Evolutionary conservation across 2,329 filamentous ascomycete genomes (phyloP).

Genomic region (Penicillium sp.): DNA sequence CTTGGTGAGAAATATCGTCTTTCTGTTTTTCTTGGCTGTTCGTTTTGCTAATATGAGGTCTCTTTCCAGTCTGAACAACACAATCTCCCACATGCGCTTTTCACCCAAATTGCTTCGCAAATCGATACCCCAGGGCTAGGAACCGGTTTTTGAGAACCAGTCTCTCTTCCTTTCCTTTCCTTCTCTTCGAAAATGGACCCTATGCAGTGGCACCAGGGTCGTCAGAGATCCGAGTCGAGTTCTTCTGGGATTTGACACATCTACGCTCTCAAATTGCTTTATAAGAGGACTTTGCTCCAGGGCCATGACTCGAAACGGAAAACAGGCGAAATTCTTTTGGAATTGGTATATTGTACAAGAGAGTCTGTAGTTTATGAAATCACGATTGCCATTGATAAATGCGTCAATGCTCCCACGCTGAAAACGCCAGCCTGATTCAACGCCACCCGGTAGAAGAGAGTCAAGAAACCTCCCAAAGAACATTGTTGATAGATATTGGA

Average conservation of each 20-base stretch:
- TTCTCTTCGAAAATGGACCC: not conserved
- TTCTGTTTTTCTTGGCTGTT: not conserved
- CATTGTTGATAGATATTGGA: not conserved
- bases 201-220: not conserved
- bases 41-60: constrained; percentile 1
- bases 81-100: constrained; percentile 1
- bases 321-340: constrained; percentile 12
- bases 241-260: not conserved
- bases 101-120: constrained; percentile 1
- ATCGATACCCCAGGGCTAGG: constrained; percentile 10
- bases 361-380: constrained; percentile 23
- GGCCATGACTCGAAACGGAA: not conserved
- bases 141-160: not conserved
- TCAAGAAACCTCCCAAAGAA: constrained; percentile 1
- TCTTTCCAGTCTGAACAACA: constrained; percentile 2
- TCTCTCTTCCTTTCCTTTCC: not conserved
- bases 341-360: constrained; percentile 31
- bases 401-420: constrained; percentile 15
- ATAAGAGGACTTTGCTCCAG: not conserved
- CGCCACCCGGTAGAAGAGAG: constrained; percentile 13
- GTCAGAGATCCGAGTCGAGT: not conserved
- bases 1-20: constrained; percentile 52
- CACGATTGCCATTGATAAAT: constrained; percentile 19
- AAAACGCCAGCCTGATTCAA: constrained; percentile 17
- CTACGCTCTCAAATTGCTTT: constrained; percentile 1